Base-by-base conservation (phyloP, 352 stramenopile genomes). In the Albugo candida region DNA sequence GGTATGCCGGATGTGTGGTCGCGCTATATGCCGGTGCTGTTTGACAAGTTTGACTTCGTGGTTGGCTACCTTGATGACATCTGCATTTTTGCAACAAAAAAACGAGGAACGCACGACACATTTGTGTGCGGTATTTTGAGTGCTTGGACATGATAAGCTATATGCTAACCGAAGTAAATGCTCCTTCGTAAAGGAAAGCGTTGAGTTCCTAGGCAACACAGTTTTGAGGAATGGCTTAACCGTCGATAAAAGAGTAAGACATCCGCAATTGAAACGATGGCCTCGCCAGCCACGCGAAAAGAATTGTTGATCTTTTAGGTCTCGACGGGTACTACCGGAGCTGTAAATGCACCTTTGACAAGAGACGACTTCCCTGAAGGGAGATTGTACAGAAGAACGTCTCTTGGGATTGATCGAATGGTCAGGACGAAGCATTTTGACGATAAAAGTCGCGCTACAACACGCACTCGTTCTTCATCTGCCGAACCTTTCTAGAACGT, bases 151-250 rank as follows among this genome's bases (percentile, higher is more conserved):
- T 10, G 38, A 43, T 3, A 43, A 43, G 6, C 17, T 51, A 11
- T 56, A 56, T 38, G 41, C 16, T 3, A 4, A 20, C 3, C 24
- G n/a, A 3, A 11, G 2, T 13, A 55, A 59, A 11, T 51, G 18
- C 6, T n/a, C 27, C 0, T 63, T 70, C 41, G 58, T 45, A 17
- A 31, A 46, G 19, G 5, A 5, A 13, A 49, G 19, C 27, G 45
- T 66, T 14, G 41, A 49, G 18, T 65, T 69, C 27, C 40, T 64
- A 12, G 58, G 58, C n/a, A 52, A 66, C 41, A 61, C 51, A 0
- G 41, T 65, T 20, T 55, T 49, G 0, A 35, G 5, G 10, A 13
- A 51, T 42, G 52, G 61, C n/a, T 14, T 69, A 5, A 18, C 1
- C 17, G 52, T 56, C 2, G 40, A 55, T 24, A 11, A n/a, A 11